These are phyloP conservation scores for Prunus armeniaca DNA, from an alignment of 306 rosid species.

Conservation along the genomic window DNA sequence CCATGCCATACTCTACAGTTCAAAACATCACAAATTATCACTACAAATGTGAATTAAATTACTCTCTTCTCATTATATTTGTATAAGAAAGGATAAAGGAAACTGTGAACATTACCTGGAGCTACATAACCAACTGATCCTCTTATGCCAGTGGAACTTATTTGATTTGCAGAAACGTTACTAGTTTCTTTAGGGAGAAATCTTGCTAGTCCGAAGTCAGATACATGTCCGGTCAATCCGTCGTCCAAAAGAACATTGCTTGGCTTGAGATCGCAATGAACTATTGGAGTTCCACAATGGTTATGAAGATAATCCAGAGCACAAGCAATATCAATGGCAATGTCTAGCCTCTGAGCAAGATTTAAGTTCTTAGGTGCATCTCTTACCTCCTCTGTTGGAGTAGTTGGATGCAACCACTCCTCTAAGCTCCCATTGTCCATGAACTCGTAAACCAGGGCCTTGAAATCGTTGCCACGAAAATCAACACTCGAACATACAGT, in stretches of 20 bases:
- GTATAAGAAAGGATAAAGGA: neutral
- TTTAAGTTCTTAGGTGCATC: neutral
- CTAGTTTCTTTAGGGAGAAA: neutral
- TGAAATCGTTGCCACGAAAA: conserved; percentile 14
- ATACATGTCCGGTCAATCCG: neutral
- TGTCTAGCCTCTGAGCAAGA: neutral
- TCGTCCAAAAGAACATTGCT: neutral
- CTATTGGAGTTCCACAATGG: neutral
- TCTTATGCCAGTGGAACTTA: neutral
- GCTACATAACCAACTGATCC: conserved; percentile 3
- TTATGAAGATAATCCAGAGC: neutral
- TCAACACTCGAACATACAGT: neutral
- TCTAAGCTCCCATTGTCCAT: no score
- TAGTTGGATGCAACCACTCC: neutral
- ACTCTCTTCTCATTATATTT: no score
- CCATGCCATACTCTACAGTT: neutral
- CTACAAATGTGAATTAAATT: no score
- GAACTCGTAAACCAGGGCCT: neutral
- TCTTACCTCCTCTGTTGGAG: neutral
- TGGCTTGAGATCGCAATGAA: neutral
- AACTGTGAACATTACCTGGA: neutral
- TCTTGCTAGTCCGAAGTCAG: neutral
- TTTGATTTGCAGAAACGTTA: neutral
- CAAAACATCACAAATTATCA: neutral
- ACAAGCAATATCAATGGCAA: neutral